These are phyloP conservation scores for Suhomyces bokatorum DNA, from an alignment of 1,139 yeast species.

Conservation along the genomic window DNA sequence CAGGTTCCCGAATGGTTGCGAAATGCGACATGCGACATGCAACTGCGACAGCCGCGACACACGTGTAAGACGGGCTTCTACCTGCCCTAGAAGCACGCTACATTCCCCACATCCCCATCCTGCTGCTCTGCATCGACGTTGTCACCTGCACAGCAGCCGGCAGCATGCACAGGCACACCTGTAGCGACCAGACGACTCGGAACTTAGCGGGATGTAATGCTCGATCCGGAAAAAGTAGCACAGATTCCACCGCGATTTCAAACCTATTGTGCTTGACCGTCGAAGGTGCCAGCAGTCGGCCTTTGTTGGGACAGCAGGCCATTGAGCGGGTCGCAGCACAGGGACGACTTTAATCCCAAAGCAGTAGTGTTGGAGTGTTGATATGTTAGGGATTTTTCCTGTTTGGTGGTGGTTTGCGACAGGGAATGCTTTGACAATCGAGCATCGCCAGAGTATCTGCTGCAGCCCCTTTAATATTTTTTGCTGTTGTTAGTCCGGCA, in stretches of 20 bases:
- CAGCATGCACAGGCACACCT: too few species aligned
- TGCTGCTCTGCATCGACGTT: too few species aligned
- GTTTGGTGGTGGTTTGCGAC: background rate
- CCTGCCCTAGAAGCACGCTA: too few species aligned
- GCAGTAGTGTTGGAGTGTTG: background rate
- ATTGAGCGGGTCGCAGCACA: background rate
- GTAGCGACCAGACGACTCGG: too few species aligned
- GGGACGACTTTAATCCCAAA: background rate
- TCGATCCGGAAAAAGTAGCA: too few species aligned
- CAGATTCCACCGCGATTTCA: too few species aligned
- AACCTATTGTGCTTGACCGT: background rate
- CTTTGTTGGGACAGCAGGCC: background rate
- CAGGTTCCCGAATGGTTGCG: background rate
- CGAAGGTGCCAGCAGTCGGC: background rate
- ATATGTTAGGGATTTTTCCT: background rate
- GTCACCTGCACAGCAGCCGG: too few species aligned
- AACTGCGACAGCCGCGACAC: background rate
- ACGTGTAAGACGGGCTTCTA: background rate
- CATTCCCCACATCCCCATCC: too few species aligned
- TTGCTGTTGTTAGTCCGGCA: background rate
- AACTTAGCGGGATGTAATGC: too few species aligned
- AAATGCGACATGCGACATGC: background rate
- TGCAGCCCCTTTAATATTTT: conserved; percentile 11
- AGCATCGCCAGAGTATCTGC: background rate
- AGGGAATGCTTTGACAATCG: background rate